Evolutionary conservation across 2,329 filamentous ascomycete genomes (phyloP), one percentile per base, ranked within the genome.

Genomic region (Aspergillus proliferans): DNA sequence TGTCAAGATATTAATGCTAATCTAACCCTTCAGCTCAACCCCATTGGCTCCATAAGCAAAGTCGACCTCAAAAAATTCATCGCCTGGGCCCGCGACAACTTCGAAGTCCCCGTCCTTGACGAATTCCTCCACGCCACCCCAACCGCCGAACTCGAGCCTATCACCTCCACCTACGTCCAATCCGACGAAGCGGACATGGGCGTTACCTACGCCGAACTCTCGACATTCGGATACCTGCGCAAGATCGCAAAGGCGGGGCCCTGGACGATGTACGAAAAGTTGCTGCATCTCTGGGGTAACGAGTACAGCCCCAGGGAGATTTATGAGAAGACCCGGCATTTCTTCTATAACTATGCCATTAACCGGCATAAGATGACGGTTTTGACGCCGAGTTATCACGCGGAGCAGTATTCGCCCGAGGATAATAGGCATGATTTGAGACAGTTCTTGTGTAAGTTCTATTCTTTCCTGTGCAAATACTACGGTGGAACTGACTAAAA

Each of bases 61-160:
- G 81, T 75, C 2, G 86, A 90, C 57, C 71, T 88, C 1, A 87
- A 86, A 64, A 69, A 77, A 8, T 89, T 91, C 69, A 86, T 89
- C 51, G 71, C 70, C n/a, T 89, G 81, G 76, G 79, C 83, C 2
- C 66, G 73, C 46, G 70, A 64, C 15, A 70, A 76, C 33, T 88
- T 86, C 59, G 65, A 77, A 4, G 67, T 91, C 1, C 83, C 84
- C 0, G 80, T 86, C 47, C 76, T 89, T 1, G 66, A 80, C 8
- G 76, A 81, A 8, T 91, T 90, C 69, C 66, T 90, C 36, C 72
- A 75, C 10, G 85, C 83, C 0, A 71, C 74, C 0, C 82, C 82
- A 3, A 84, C 81, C 0, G 82, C 82, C 3, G 83, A 85, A 61
- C 71, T 82, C 61, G 80, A 86, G 57, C 86, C 86, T 6, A 80